phyloP scores from a whole-genome alignment of 176 grass and related monocot genomes.

The Musa beccarii region DNA sequence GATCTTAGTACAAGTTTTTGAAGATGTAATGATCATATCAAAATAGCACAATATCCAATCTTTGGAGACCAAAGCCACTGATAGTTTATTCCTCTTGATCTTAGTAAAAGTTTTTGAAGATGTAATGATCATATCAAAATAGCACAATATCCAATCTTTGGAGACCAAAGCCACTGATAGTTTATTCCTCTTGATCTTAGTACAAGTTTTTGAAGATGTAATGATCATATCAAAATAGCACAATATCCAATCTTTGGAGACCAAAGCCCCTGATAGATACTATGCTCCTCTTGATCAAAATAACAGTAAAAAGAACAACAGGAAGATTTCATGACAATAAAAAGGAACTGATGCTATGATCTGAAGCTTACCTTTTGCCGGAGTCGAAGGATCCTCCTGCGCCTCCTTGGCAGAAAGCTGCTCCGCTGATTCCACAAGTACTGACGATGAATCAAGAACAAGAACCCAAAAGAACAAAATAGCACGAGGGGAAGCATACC shows the following conservation, averaged over 20 bases:
- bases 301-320: neutral
- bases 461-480: neutral
- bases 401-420: neutral
- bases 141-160: no score
- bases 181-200: neutral
- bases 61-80: no score
- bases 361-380: neutral
- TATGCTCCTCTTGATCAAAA: neutral
- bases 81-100: neutral
- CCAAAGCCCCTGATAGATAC: no score
- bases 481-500: neutral
- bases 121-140: neutral
- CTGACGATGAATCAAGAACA: neutral
- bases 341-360: neutral
- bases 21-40: neutral
- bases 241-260: no score
- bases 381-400: neutral
- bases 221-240: no score
- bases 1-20: neutral
- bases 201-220: neutral
- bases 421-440: neutral
- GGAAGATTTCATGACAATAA: neutral
- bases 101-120: neutral
- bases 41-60: no score
- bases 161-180: neutral